Conservation (phyloP, 495 filamentous ascomycete species). For the Neurospora sublineolata region DNA sequence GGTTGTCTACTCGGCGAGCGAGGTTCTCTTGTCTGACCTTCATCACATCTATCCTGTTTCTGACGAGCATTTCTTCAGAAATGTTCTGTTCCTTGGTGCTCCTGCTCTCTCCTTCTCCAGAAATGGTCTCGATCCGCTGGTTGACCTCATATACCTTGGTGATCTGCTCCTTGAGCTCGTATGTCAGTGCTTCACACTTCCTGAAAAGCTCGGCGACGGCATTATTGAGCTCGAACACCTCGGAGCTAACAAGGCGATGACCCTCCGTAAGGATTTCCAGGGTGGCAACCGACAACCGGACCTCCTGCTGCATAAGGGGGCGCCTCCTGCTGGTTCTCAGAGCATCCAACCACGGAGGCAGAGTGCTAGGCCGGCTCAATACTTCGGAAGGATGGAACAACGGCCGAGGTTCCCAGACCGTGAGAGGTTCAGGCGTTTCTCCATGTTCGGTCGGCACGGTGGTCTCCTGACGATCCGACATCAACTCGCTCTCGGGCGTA, state of each 20-base stretch:
- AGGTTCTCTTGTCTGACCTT: slow-evolving; percentile 49
- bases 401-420: slow-evolving; percentile 44
- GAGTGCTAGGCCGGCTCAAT: slow-evolving; percentile 46
- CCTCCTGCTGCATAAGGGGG: slow-evolving; percentile 52
- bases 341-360: slow-evolving; percentile 52
- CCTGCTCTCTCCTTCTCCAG: slow-evolving; percentile 41
- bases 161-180: slow-evolving; percentile 63
- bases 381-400: slow-evolving; percentile 58
- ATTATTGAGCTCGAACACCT: slow-evolving; percentile 59
- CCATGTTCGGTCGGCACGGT: slow-evolving; percentile 6
- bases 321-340: slow-evolving; percentile 49
- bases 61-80: slow-evolving; percentile 42
- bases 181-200: slow-evolving; percentile 58
- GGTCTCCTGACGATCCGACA: slow-evolving; percentile 20
- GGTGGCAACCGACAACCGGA: slow-evolving; percentile 64
- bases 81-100: slow-evolving; percentile 30
- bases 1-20: slow-evolving; percentile 47
- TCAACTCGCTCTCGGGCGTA: slow-evolving; percentile 38
- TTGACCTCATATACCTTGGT: slow-evolving; percentile 55
- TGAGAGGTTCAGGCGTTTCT: slow-evolving; percentile 23
- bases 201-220: slow-evolving; percentile 77
- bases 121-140: slow-evolving; percentile 51
- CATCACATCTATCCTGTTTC: slow-evolving; percentile 48
- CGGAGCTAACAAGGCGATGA: slow-evolving; percentile 60
- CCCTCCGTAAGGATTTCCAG: slow-evolving; percentile 64